Base-by-base conservation (phyloP, 768 basidiomycete species). In the Auriculariales sp. region DNA sequence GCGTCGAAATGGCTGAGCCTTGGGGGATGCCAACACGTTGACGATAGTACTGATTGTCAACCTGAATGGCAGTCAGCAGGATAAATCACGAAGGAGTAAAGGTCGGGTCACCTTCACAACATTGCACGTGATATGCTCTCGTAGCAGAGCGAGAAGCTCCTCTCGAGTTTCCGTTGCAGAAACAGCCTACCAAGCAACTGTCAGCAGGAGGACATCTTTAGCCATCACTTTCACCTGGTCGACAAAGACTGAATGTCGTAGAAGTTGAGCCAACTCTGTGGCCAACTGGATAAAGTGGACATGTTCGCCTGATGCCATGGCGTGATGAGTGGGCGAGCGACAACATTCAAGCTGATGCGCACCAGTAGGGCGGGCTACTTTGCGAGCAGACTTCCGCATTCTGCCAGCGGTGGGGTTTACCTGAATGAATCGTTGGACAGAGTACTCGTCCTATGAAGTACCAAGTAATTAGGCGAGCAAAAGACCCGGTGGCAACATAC, bases 21-120 rank as follows among this genome's bases (percentile, higher is more conserved):
- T 99, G 95, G 1, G 95, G 94, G 22, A 99, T 99, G 2, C 95
- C 95, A 27, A 88, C 76, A n/a, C 74, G 76, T 63, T 99, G 95
- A 11, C 83, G 79, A 60, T 83, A 94, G 59, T 83, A 89, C 34
- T 74, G 64, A n/a, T 66, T 57, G 1, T 85, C 87, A 48, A 95
- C 91, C 90, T 94, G 55, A 2, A 24, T 1, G n/a, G 19, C 31
- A 36, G 5, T 28, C 11, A 29, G 30, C 15, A 47, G 14, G 33
- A 9, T 34, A 31, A 34, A n/a, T 32, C 19, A 19, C 25, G 4
- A 22, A 46, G 30, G 15, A 35, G 14, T n/a, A 11, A 36, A n/a
- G 10, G 12, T 22, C 14, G 34, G 10, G 17, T 53, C 52, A 81
- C 91, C 71, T 91, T 94, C 56, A 97, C 90, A 7, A 97, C 78